These are phyloP conservation scores for Fusarium sp. DNA, from an alignment of 2,329 filamentous ascomycete genomes.

Conservation along the genomic window DNA sequence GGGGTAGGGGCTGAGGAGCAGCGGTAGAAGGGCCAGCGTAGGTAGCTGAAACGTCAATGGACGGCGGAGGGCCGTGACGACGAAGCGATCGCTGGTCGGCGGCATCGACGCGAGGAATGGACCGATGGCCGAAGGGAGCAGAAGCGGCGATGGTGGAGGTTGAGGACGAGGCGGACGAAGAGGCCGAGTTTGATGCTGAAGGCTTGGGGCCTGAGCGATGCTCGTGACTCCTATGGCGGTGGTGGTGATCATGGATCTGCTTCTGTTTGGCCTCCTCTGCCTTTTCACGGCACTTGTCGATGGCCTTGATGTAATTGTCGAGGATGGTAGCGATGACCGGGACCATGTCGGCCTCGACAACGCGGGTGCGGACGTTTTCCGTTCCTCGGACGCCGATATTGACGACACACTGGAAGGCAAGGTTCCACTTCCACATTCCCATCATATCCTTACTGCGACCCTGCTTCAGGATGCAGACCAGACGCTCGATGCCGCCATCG, in stretches of 20 bases:
- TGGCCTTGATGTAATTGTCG: slow-evolving; percentile 97
- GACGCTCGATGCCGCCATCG: slow-evolving; percentile 95
- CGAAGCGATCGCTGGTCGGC: slow-evolving; percentile 73
- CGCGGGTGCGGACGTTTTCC: slow-evolving; percentile 90
- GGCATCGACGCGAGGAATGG: slow-evolving; percentile 63
- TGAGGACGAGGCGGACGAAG: slow-evolving; percentile 52
- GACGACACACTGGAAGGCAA: slow-evolving; percentile 98
- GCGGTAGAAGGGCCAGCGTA: slow-evolving; percentile 54
- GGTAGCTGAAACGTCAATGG: slow-evolving; percentile 64
- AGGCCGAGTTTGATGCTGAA: slow-evolving; percentile 50
- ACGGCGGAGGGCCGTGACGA: slow-evolving; percentile 85
- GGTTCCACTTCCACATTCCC: slow-evolving; percentile 99
- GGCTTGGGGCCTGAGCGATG: slow-evolving; percentile 61
- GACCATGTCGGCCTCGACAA: slow-evolving; percentile 99
- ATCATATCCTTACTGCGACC: slow-evolving; percentile 98
- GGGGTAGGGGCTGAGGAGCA: slow-evolving; percentile 26
- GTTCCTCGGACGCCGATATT: slow-evolving; percentile 98
- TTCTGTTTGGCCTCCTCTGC: slow-evolving; percentile 85
- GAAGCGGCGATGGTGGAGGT: slow-evolving; percentile 26
- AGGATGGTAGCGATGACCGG: slow-evolving; percentile 98
- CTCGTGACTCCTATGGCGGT: slow-evolving; percentile 63
- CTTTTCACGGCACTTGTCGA: slow-evolving; percentile 90
- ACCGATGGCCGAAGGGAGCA: slow-evolving; percentile 63
- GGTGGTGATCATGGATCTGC: slow-evolving; percentile 65
- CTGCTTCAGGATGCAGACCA: slow-evolving; percentile 98